These are phyloP conservation scores for Magnaporthiopsis rhizophila DNA, from an alignment of 2,329 filamentous ascomycete genomes.

Conservation along the genomic window DNA sequence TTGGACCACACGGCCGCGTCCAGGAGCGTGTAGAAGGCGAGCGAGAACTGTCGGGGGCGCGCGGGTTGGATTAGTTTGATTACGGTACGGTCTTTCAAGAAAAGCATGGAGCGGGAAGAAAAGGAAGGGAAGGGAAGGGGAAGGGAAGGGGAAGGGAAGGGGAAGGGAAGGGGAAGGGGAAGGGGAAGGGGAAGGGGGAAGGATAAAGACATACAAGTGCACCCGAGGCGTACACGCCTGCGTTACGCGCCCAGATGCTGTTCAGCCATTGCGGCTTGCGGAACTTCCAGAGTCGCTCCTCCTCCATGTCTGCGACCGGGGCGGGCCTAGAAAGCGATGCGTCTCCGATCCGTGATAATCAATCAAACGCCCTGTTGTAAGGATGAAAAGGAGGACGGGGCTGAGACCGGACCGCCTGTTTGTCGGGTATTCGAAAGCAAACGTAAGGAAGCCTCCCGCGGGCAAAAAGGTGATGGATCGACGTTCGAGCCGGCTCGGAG, in stretches of 20 bases:
- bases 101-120: no score
- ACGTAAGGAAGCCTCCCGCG: background rate
- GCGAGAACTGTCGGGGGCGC: constrained; percentile 43
- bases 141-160: no score
- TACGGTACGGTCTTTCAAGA: no score
- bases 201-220: constrained; percentile 44
- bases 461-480: background rate
- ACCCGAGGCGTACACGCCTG: constrained; percentile 55
- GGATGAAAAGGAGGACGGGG: no score
- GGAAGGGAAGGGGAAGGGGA: no score
- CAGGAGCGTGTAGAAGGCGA: constrained; percentile 62
- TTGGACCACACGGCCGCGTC: constrained; percentile 62
- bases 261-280: constrained; percentile 59
- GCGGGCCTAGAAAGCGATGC: no score
- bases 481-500: background rate
- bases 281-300: constrained; percentile 62
- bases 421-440: background rate
- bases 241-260: constrained; percentile 54
- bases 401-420: no score
- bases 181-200: no score
- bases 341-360: background rate
- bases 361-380: background rate
- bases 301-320: constrained; percentile 16
- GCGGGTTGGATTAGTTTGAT: no score
- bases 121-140: no score